Evolutionary conservation across 2,329 filamentous ascomycete species (phyloP), one percentile per base, ranked within the genome.

Genomic region (Polytolypa hystricis): DNA sequence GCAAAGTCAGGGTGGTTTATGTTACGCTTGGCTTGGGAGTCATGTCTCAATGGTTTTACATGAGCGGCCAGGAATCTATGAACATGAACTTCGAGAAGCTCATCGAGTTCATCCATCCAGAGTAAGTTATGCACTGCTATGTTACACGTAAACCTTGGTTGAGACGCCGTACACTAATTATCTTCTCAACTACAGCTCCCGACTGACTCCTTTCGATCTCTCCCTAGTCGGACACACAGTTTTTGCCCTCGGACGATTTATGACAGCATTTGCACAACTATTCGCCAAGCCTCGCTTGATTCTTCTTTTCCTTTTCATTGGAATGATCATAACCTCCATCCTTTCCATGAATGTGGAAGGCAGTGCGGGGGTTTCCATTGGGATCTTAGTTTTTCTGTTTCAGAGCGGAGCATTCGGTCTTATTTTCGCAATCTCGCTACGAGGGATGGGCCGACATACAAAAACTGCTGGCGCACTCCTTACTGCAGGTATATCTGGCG

Each of bases 341-440:
- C 61, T 75, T 4, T 65, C 62, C 15, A 76, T 74, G 64, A 61
- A 64, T 39, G 56, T 65, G 1, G 51, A 55, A 3, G 68, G 66
- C 7, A 46, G 56, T 4, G 51, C 59, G 0, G 68, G 64, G 4
- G 57, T 71, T 2, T 60, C 62, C 2, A 62, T 70, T 50, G 54
- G 66, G 10, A 57, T 73, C 36, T 56, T 77, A 43, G 47, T 72
- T 31, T 74, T 70, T 49, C 69, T 77, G 43, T 75, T 76, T 45
- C 71, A 78, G 55, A 73, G 72, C 7, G 73, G 74, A 3, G 58
- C 71, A 2, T 79, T 77, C 54, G 64, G 69, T 27, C 66, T 74
- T 33, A 70, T 76, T 37, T 79, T 71, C 44, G 71, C 70, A 9
- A 70, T 74, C 42, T 60, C 64, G 2, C 60, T 79, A 7, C 71